Evolutionary conservation across 352 stramenopile species (phyloP), one percentile per base, ranked within the genome.

Genomic region (Hyaloperonospora arabidopsidis): DNA sequence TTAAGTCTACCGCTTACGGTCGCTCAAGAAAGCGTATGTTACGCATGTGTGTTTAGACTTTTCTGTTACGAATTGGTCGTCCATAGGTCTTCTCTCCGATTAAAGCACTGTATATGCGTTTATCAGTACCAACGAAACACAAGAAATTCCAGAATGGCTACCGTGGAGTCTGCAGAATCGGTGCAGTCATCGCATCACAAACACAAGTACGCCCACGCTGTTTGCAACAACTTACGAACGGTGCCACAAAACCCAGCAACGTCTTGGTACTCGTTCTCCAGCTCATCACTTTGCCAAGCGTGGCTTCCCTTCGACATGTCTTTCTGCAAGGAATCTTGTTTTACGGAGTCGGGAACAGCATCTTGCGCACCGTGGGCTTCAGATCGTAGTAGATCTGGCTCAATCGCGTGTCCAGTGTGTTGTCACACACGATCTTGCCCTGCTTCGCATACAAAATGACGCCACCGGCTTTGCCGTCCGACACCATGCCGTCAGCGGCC

Each of bases 401-500:
- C 49, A 91, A 74, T 45, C 80, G 80, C 65, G 89, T 95, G 63
- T 95, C 84, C 67, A 99, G 86, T 52, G 94, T 98, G 72, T 99
- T 98, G 76, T 99, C 95, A 61, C 93, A 98, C 43, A 98, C 87
- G 69, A 99, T 98, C 69, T 96, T 97, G 73, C 92, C 92, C 65
- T 96, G 78, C 40, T 93, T 88, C 46, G 87, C 89, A 50, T 90
- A 84, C 45, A 96, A 62, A 41, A 89, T 70, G 35, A 97, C 36
- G 39, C 88, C 88, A n/a, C 87, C 88, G 12, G 83, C 76, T 64
- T 87, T 91, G 23, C 60, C 59, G 15, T 84, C 85, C 3, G 76
- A 45, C 49, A 97, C 70, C 70, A 96, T 89, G 61, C 89, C 91
- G 11, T 84, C 72, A 22, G 77, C 65, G 23, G 79, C 67, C 54